Evolutionary conservation across 1,284 basidiomycete species (phyloP), one percentile per base, ranked within the genome.

Genomic region (Leccinum fuscescens): DNA sequence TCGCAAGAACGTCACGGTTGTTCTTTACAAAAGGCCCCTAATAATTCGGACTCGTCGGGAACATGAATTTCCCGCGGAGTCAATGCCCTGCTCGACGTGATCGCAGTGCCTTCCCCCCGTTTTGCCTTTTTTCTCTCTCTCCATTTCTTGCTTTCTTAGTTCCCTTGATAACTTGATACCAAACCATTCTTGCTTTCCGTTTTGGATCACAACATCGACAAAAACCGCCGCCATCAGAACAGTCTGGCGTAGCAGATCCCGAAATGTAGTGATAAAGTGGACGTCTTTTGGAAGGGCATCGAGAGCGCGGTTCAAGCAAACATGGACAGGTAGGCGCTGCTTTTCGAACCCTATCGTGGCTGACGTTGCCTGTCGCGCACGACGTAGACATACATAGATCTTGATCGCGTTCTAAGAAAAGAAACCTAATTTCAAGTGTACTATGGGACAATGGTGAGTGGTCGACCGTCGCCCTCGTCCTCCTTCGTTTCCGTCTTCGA

Each of bases 401-500:
- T 73, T 80, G 3, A 81, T 92, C 15, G 89, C 86, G 0, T 85
- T 92, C 65, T 86, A 89, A 1, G 89, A 91, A 71, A 88, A 86
- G 72, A 82, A 82, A 42, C 81, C 82, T 8, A 86, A 86, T 89
- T 92, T 67, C 81, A 85, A 27, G 81, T 84, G 6, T 84, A 84
- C 46, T 89, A 63, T 92, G 90, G 90, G 90, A 92, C 85, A 90
- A 74, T 92, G 90, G 90, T 90, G 0, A 7, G 62, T 49, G 20
- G 46, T 49, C 14, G 22, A 20, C 20, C 17, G n/a, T 63, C 31
- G 0, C 20, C 5, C 17, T 15, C 17, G 7, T 6, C 35, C 20
- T 20, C 15, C 15, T 35, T 9, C 39, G 39, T 39, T 39, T 72
- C 64, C 22, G 56, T 46, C 15, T n/a, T 2, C 14, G 6, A 14